Base-by-base conservation (phyloP, 1,139 yeast species). In the Suhomyces guaymorum region DNA sequence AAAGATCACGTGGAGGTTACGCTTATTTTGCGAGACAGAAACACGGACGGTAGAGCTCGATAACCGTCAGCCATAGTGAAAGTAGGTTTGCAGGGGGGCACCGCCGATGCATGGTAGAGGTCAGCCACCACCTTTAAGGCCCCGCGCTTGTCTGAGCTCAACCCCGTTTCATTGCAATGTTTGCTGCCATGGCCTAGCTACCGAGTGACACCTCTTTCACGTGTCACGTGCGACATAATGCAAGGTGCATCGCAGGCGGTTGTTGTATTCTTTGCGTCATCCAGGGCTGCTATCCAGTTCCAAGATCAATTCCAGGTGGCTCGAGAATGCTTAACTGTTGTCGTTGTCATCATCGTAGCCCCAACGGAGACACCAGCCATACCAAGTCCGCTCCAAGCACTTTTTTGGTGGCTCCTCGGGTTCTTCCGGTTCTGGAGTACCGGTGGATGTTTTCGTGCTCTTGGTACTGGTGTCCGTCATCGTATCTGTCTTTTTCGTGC, bases 291-390 rank as follows among this genome's bases (percentile, higher is more conserved):
- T 23, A 23, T 12, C 5, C 30, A 11, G 12, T n/a, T 10, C 12
- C 25, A 23, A 10, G n/a, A 7, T 12, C 8, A 23, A 23, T 12
- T 23, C 12, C 25, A 7, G 12, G 15, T 23, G 5, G 5, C 19
- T 7, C 13, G 14, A n/a, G n/a, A n/a, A 10, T 14, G 24, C n/a
- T 19, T 25, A 11, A n/a, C 14, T 15, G 15, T 9, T 28, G 15
- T 19, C 33, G 10, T 28, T 15, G 17, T 26, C 27, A 10, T 50
- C 55, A 25, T 49, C 61, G 31, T 55, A 42, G 7, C 65, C 70
- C 73, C 73, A 70, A 49, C 63, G 47, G 12, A 48, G 38, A 41
- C 75, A 70, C 72, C 73, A 67, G 4, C 75, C 75, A 42, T 68
- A 70, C 75, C 75, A 70, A 1, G 73, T 66, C 38, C 75, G 48